Base-by-base conservation (phyloP, 1,284 basidiomycete genomes). In the Ceratobasidium sp. region DNA sequence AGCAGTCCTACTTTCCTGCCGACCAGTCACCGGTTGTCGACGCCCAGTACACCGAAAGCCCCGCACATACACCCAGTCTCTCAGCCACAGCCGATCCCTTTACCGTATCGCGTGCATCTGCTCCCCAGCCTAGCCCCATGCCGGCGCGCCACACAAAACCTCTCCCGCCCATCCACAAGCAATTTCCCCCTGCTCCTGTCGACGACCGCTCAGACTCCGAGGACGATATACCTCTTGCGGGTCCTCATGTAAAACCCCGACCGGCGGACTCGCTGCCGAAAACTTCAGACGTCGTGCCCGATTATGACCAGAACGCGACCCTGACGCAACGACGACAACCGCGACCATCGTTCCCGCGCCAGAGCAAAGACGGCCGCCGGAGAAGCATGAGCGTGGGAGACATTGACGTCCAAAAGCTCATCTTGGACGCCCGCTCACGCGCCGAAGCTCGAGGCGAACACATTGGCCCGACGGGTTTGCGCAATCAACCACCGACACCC, bases 331-430 rank as follows among this genome's bases (percentile, higher is more conserved):
- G 60, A 10, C n/a, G 60, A 13, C 38, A 40, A 8, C 40, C 56
- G 2, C 42, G 57, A 3, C 45, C 60, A 13, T 29, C 47, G 32
- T 64, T 64, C 22, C 60, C 60, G 3, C 60, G 60, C 20, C 60
- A 64, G 31, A 17, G 29, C 31, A 64, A 64, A 42, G 56, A 60
- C 43, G 55, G 50, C 42, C 68, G 75, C 73, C 84, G 89, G 73
- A 81, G 91, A 72, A 92, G 90, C 76, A 86, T 89, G 85, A 91
- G 89, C 73, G 85, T 90, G 47, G 84, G 87, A 60, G 87, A 90
- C 74, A 82, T 83, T 8, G 90, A 91, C 67, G 74, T 85, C 52
- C 83, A 85, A 76, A 84, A 83, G 71, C 76, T 79, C 2, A 79
- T 81, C 71, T n/a, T 64, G 45, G 60, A 64, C 17, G 47, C 60